Evolutionary conservation across 1,284 basidiomycete species (phyloP).

Genomic region (Pseudozyma thailandica): DNA sequence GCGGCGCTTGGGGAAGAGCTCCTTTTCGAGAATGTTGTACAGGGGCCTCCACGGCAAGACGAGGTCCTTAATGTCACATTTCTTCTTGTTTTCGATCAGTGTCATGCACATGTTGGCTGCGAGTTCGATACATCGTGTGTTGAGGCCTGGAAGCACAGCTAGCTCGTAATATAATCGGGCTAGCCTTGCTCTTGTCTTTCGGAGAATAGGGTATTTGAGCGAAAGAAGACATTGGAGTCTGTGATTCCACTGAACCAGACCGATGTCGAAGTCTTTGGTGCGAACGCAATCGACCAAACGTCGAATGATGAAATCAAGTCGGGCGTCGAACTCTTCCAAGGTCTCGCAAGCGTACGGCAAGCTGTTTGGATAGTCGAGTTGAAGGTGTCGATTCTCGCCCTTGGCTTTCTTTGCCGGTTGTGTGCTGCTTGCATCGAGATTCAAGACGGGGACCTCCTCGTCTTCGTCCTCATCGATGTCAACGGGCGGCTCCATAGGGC

Average conservation of each 20-base stretch:
- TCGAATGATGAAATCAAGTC: conserved; percentile 81
- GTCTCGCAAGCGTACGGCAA: conserved; percentile 86
- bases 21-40: conserved; percentile 80
- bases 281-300: conserved; percentile 81
- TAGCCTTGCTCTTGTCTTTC: conserved; percentile 78
- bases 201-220: conserved; percentile 67
- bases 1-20: conserved; percentile 81
- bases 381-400: conserved; percentile 36
- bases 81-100: conserved; percentile 81
- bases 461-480: conserved; percentile 53
- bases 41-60: conserved; percentile 88
- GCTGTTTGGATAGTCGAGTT: conserved; percentile 62
- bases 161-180: conserved; percentile 86
- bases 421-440: conserved; percentile 30
- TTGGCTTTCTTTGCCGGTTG: conserved; percentile 34
- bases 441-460: conserved; percentile 40
- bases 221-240: conserved; percentile 63
- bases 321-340: conserved; percentile 80
- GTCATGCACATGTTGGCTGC: conserved; percentile 80
- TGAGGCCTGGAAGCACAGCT: conserved; percentile 79
- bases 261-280: conserved; percentile 74
- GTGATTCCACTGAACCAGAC: conserved; percentile 73
- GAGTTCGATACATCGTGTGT: conserved; percentile 76
- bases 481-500: conserved; percentile 54
- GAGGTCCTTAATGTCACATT: conserved; percentile 81